Evolutionary conservation across 23 red algal species (phyloP).

Genomic region (Rhodosorus marinus): DNA sequence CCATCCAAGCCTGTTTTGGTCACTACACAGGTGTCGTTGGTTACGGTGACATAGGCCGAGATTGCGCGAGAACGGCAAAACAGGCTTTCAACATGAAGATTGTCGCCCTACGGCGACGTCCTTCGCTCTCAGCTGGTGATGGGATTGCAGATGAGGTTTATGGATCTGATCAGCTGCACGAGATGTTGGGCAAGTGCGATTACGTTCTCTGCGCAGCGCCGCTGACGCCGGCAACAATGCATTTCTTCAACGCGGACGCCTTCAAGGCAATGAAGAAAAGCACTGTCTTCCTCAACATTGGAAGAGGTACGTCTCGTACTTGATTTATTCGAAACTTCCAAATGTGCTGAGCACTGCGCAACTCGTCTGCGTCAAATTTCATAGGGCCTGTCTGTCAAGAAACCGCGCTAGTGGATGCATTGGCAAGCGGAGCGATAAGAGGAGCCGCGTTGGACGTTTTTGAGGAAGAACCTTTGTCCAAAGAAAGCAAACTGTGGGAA

Average conservation of each 20-base stretch:
- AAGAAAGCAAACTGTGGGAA: neutral
- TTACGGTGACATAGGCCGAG: neutral
- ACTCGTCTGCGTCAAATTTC: too few species aligned
- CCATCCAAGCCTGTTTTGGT: too few species aligned
- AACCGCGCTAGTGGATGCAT: neutral
- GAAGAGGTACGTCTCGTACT: neutral
- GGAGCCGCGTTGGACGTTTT: neutral
- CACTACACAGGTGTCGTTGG: neutral
- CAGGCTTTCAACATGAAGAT: neutral
- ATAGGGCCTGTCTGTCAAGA: neutral
- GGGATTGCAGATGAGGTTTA: neutral
- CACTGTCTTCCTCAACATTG: neutral
- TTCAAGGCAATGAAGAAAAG: neutral
- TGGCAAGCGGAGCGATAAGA: neutral
- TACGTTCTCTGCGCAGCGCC: neutral
- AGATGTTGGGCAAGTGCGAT: neutral
- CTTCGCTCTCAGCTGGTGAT: neutral
- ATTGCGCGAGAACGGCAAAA: neutral
- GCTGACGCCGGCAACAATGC: neutral
- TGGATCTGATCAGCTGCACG: neutral
- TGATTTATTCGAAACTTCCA: too few species aligned
- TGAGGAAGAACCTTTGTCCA: neutral
- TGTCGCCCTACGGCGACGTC: neutral
- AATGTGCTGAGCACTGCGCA: too few species aligned
- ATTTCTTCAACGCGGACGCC: neutral